phyloP scores from a whole-genome alignment of 2,329 filamentous ascomycete species.

The Pseudopithomyces maydicus region DNA sequence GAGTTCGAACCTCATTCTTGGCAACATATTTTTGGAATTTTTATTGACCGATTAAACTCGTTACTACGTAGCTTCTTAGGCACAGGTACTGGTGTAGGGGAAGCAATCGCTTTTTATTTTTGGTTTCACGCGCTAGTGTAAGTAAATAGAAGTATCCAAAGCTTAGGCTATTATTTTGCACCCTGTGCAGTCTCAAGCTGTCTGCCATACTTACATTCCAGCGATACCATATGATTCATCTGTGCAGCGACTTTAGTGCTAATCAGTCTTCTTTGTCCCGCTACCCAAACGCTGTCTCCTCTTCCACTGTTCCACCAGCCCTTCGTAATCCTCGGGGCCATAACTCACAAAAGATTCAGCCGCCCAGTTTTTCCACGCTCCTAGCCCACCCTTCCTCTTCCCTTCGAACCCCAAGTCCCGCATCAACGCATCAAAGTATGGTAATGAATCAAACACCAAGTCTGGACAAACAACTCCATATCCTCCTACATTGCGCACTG shows the following conservation, averaged over 20 bases:
- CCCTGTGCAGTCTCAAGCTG: too few relatives aligned
- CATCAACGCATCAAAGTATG: slow-evolving; percentile 73
- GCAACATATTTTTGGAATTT: slow-evolving; percentile 18
- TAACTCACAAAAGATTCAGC: slow-evolving; percentile 56
- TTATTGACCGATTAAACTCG: not conserved
- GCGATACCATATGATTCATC: too few relatives aligned
- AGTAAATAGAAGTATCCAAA: too few relatives aligned
- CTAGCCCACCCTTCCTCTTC: slow-evolving; percentile 17
- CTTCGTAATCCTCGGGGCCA: slow-evolving; percentile 62
- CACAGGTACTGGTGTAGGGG: too few relatives aligned
- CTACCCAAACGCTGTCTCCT: not conserved
- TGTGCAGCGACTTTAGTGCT: not conserved
- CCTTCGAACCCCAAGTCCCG: slow-evolving; percentile 65
- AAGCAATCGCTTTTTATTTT: too few relatives aligned
- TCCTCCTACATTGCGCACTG: slow-evolving; percentile 70
- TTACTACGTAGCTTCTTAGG: too few relatives aligned
- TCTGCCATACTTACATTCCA: too few relatives aligned
- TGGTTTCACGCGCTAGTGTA: too few relatives aligned
- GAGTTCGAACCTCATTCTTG: slow-evolving; percentile 30
- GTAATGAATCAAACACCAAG: slow-evolving; percentile 76
- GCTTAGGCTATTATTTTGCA: too few relatives aligned
- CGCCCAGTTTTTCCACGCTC: slow-evolving; percentile 47
- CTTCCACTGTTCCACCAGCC: slow-evolving; percentile 60
- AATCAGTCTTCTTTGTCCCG: slow-evolving; percentile 9
- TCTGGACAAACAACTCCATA: slow-evolving; percentile 68